Evolutionary conservation across 495 filamentous ascomycete genomes (phyloP), one percentile per base, ranked within the genome.

Genomic region (Penicillium goetzii): DNA sequence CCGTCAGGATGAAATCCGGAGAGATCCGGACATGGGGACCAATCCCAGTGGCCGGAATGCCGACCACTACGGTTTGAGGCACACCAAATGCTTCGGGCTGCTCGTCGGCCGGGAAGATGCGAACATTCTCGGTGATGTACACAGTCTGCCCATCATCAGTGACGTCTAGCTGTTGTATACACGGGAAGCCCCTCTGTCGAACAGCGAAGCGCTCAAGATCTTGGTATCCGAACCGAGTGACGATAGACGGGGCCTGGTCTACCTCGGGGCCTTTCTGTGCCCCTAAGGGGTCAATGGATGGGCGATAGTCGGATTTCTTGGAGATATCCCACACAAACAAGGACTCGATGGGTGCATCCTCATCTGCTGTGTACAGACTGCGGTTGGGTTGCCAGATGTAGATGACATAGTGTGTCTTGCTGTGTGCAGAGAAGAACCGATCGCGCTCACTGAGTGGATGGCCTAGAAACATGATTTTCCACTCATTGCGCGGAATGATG

Each of bases 261-360:
- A 76, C 78, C 11, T 76, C 75, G 11, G 67, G 65, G 0, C 70
- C 69, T 53, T 58, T 72, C 32, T 75, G 52, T 34, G 71, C 68
- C 0, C 83, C 81, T 0, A 74, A 77, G 4, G 83, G 83, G 66
- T 88, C 84, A 34, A 82, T 61, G 0, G 83, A 87, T 4, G 88
- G 84, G 3, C 80, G 77, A 66, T 88, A 85, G 0, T 77, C 58
- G 8, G 84, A 86, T 3, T 80, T 74, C 0, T 78, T 75, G 2
- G 83, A 84, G 56, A 91, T 88, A 53, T 91, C 86, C 88, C 88
- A 91, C 1, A 91, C 76, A n/a, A 80, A 81, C 17, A 90, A 68
- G 23, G 84, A 82, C 66, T 91, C 88, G 32, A 86, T 82, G 1
- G 86, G 85, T 17, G 85, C 81, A 64, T 82, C 82, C 41, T 88